Evolutionary conservation across 495 filamentous ascomycete genomes (phyloP).

Genomic region (Hypoxylon cercidicola): DNA sequence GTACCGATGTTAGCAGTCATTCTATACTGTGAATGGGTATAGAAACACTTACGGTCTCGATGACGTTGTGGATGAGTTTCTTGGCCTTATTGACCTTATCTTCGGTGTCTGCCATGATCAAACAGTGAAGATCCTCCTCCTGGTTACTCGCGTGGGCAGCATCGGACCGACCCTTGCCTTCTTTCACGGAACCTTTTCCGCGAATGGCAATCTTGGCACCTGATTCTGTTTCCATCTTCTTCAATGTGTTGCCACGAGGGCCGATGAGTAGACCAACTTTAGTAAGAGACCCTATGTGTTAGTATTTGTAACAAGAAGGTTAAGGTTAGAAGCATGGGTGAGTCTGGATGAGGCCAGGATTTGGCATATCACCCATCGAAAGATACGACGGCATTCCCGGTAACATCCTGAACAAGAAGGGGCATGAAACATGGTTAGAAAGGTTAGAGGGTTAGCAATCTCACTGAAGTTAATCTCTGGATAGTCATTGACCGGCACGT

Average conservation of each 20-base stretch:
- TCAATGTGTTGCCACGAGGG: constrained; percentile 98
- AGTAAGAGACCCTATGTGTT: constrained; percentile 90
- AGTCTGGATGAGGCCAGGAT: constrained; percentile 51
- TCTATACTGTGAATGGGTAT: neutral
- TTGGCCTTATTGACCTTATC: constrained; percentile 99
- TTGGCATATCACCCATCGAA: constrained; percentile 43
- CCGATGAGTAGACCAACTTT: constrained; percentile 99
- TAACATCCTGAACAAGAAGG: constrained; percentile 52
- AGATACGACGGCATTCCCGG: constrained; percentile 45
- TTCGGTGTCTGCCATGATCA: constrained; percentile 99
- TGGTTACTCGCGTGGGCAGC: constrained; percentile 99
- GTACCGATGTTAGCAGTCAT: constrained; percentile 45
- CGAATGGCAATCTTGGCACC: constrained; percentile 98
- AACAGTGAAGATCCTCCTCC: constrained; percentile 97
- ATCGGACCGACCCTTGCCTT: constrained; percentile 98
- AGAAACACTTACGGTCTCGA: constrained; percentile 85
- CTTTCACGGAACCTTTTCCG: constrained; percentile 99
- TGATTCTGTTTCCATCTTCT: constrained; percentile 99
- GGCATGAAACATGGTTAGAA: constrained; percentile 70
- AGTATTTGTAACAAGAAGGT: constrained; percentile 68
- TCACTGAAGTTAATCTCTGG: constrained; percentile 99
- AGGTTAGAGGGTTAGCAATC: constrained; percentile 98
- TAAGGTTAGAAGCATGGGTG: constrained; percentile 46
- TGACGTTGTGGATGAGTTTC: constrained; percentile 95
- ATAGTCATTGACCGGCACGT: constrained; percentile 99